Evolutionary conservation across 2,329 filamentous ascomycete genomes (phyloP), one percentile per base, ranked within the genome.

Genomic region (Lachnellula subtilissima): DNA sequence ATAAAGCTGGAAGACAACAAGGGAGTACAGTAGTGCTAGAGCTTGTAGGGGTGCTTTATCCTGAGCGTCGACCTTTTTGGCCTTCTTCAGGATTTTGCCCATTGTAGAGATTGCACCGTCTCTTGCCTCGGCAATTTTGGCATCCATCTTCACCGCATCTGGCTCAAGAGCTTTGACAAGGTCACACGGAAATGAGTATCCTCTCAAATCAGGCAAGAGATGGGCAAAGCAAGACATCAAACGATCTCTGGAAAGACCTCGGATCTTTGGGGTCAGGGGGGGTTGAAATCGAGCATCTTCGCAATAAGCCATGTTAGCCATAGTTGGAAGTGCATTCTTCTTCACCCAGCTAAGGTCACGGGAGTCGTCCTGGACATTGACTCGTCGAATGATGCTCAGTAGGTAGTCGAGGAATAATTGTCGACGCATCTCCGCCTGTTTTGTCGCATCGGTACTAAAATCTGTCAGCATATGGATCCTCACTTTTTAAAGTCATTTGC

Each of bases 1-100:
- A 74, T 96, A 96, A 8, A 96, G 80, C 70, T 97, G 91, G 54
- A 97, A 78, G 14, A 97, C 82, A 0, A 91, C 88, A 52, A 97
- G 81, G 0, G 90, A 86, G 69, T 96, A 91, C 1, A 97, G 80
- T 37, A 97, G 78, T 19, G 87, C 86, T 56, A 97, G 81, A 0
- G 89, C 88, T 58, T 85, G 84, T 15, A 76, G 51, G 22, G 64
- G 61, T 28, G 62, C 54, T 47, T 64, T 66, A 11, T 57, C 58
- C 57, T 73, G 51, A 62, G 69, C 64, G 62, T 69, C 43, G 53
- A 65, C 62, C 48, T 61, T 70, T 52, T 70, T 72, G 9, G 68
- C 64, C 57, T 68, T 70, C 55, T 80, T 80, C 28, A 80, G 71
- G 12, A 83, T 72, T 63, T 80, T 80, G 56, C 76, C 71, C 70